These are phyloP conservation scores for Pichia sp. DNA, from an alignment of 1,139 yeast genomes.

Conservation along the genomic window DNA sequence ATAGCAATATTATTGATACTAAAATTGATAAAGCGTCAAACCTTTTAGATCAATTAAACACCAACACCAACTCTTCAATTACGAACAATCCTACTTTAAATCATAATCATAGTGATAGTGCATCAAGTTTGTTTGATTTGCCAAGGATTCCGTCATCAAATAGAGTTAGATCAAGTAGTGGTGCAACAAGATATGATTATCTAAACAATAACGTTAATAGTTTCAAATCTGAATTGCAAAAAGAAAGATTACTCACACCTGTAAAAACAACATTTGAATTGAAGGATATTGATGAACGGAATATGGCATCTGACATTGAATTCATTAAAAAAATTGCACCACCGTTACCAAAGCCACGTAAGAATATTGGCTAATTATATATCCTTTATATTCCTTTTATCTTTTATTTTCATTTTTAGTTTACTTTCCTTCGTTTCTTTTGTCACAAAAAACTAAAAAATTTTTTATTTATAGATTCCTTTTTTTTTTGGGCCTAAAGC, in stretches of 20 bases:
- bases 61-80: background rate
- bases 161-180: slow-evolving; percentile 17
- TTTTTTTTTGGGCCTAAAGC: background rate
- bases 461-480: background rate
- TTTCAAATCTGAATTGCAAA: slow-evolving; percentile 13
- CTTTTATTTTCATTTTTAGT: background rate
- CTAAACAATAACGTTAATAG: slow-evolving; percentile 12
- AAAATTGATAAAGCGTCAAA: background rate
- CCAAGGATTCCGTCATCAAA: background rate
- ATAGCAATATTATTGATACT: background rate
- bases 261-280: slow-evolving; percentile 1
- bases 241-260: slow-evolving; percentile 8
- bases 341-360: slow-evolving; percentile 15
- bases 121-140: background rate
- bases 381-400: background rate
- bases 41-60: background rate
- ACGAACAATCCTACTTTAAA: background rate
- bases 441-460: too few species aligned
- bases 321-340: slow-evolving; percentile 6
- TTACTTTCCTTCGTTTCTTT: background rate
- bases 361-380: background rate
- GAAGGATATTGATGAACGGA: background rate
- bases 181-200: slow-evolving; percentile 17
- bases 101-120: background rate
- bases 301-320: background rate